phyloP scores from a whole-genome alignment of 768 basidiomycete genomes.

The Lanmaoa pseudosensibilis region DNA sequence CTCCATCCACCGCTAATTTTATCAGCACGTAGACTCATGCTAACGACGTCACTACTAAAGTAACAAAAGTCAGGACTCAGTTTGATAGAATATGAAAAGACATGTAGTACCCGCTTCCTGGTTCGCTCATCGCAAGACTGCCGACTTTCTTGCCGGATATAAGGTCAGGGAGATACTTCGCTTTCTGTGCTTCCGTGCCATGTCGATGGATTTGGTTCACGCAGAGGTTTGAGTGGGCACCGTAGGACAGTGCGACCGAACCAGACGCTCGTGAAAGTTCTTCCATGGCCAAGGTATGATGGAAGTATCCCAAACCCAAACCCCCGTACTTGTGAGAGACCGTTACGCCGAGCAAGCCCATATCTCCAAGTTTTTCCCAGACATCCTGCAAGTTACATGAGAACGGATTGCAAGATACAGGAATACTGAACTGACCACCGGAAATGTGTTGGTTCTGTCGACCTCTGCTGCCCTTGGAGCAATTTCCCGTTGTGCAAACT shows the following conservation, averaged over 20 bases:
- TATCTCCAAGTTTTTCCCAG: constrained; percentile 86
- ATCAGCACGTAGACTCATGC: constrained; percentile 83
- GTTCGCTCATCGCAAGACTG: constrained; percentile 92
- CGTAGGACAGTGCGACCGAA: constrained; percentile 89
- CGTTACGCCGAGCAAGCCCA: constrained; percentile 91
- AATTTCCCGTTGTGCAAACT: constrained; percentile 82
- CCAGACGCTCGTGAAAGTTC: constrained; percentile 88
- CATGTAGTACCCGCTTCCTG: constrained; percentile 61
- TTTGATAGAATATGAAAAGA: background rate
- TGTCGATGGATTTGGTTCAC: constrained; percentile 84
- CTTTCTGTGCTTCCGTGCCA: constrained; percentile 80
- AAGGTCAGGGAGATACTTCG: constrained; percentile 76
- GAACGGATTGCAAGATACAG: background rate
- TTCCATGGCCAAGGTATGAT: constrained; percentile 94
- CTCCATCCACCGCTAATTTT: constrained; percentile 74
- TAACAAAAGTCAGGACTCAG: background rate
- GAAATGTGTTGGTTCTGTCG: constrained; percentile 83
- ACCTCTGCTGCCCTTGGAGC: constrained; percentile 85
- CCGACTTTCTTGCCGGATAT: constrained; percentile 82
- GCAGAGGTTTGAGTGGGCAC: constrained; percentile 90
- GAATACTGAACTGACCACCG: constrained; percentile 47
- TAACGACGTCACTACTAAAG: constrained; percentile 80
- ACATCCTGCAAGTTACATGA: constrained; percentile 55
- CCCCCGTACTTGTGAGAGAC: constrained; percentile 82
- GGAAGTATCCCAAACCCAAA: constrained; percentile 77